These are phyloP conservation scores for Fomitopsis schrenkii DNA, from an alignment of 1,284 basidiomycete species.

Conservation along the genomic window DNA sequence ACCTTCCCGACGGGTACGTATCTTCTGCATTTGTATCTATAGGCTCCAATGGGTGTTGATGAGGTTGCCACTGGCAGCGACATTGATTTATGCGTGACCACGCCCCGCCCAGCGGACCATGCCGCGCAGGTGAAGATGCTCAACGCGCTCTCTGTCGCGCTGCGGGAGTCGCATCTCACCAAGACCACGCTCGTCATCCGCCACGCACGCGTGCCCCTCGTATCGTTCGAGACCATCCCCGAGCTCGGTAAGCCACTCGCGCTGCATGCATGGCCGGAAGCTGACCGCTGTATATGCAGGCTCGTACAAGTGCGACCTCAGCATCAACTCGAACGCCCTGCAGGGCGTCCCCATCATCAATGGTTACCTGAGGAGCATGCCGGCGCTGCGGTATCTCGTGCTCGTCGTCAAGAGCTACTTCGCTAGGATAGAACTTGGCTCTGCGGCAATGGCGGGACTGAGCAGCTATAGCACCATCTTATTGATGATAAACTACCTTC, in stretches of 20 bases:
- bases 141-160: conserved; percentile 23
- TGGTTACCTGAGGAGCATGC: conserved; percentile 52
- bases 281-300: conserved; percentile 32
- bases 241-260: conserved; percentile 27
- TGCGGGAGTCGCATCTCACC: conserved; percentile 25
- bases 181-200: conserved; percentile 45
- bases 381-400: conserved; percentile 61
- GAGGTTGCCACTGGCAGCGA: conserved; percentile 20
- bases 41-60: not conserved
- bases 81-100: conserved; percentile 32
- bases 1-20: conserved; percentile 27
- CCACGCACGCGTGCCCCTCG: conserved; percentile 53
- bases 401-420: conserved; percentile 73
- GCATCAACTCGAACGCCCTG: conserved; percentile 68
- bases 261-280: not conserved
- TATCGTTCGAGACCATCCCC: conserved; percentile 50
- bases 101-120: conserved; percentile 14
- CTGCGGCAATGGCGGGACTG: conserved; percentile 68
- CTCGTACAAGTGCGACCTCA: conserved; percentile 63
- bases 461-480: conserved; percentile 75
- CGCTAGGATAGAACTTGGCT: conserved; percentile 61
- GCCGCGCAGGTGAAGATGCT: conserved; percentile 20
- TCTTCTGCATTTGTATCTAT: not conserved
- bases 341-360: conserved; percentile 57
- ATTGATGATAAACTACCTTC: conserved; percentile 72